Evolutionary conservation across 768 basidiomycete genomes (phyloP).

Genomic region (Collybiopsis luxurians): DNA sequence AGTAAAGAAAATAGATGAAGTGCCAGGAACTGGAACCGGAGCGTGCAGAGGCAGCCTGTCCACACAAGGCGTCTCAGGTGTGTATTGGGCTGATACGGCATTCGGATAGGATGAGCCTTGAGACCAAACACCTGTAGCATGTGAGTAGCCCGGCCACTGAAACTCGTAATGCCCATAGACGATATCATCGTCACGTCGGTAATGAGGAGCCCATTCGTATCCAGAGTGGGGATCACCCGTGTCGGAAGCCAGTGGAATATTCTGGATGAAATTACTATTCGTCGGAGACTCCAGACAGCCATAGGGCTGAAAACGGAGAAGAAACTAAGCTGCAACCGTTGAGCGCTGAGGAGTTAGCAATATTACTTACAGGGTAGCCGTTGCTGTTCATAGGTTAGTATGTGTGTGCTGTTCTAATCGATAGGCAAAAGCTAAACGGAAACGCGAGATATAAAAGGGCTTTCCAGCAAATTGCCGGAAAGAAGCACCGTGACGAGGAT

Average conservation of each 20-base stretch:
- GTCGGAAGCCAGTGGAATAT: background rate
- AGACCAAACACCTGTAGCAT: constrained; percentile 17
- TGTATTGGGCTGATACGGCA: too few species aligned
- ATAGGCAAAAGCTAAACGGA: background rate
- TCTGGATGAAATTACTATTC: background rate
- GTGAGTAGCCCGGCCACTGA: background rate
- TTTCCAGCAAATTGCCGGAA: background rate
- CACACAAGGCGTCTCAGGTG: too few species aligned
- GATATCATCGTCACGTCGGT: background rate
- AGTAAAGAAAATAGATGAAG: constrained; percentile 15
- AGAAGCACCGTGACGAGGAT: background rate
- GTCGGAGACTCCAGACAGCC: background rate
- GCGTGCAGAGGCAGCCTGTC: constrained; percentile 27
- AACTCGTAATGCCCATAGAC: background rate
- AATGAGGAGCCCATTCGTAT: background rate
- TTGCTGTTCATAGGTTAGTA: background rate
- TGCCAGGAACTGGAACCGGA: constrained; percentile 23
- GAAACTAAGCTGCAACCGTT: background rate
- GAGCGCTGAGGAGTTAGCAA: background rate
- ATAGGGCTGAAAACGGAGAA: background rate
- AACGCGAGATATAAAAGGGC: background rate
- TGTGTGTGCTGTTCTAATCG: background rate
- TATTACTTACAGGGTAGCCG: background rate
- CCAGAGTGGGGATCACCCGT: background rate
- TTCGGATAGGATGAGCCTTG: constrained; percentile 19